Base-by-base conservation (phyloP, 2,329 filamentous ascomycete genomes). In the Aspergillus fumigatus region DNA sequence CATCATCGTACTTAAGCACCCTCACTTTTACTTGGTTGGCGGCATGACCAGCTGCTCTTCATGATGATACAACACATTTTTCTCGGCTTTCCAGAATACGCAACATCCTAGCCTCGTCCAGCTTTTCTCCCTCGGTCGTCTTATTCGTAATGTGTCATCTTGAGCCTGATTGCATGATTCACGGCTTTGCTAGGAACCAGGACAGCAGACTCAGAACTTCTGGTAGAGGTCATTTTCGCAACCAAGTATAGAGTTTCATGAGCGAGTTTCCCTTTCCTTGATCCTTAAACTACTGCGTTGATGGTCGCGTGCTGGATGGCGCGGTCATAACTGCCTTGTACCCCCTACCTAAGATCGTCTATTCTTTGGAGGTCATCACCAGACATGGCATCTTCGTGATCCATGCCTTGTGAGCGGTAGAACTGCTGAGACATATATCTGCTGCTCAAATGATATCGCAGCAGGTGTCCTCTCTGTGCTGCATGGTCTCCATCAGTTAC, bases 381-480 rank as follows among this genome's bases (percentile, higher is more conserved):
- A 21, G 21, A 43, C 21, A 47, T 11, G 10, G 21, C 43, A 14
- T 25, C 23, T 26, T 35, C 14, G 14, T 38, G 32, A 38, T 38
- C 21, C 19, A 47, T 47, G 19, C 21, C 21, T 23, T 47, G 43
- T 10, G 10, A 51, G 49, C n/a, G 49, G 19, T 53, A 14, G 51
- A 52, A 26, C n/a, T 23, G 9, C 40, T 32, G 25, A 48, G 14
- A 11, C 7, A 8, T 17, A 40, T 26, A 35, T 19, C 38, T 45
- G 19, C 25, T 52, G 51, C 55, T 55, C 59, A 50, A 60, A 60
- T 61, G 49, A 52, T 32, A 58, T 53, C 38, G 8, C 17, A 45
- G 43, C 60, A 62, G 59, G 58, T 61, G 60, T 55, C 56, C 48
- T 56, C 27, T 19, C 43, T 50, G 17, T 50, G 51, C 59, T 58